phyloP scores from a whole-genome alignment of 2,329 filamentous ascomycete species.

The Talaromyces albobiverticillius region DNA sequence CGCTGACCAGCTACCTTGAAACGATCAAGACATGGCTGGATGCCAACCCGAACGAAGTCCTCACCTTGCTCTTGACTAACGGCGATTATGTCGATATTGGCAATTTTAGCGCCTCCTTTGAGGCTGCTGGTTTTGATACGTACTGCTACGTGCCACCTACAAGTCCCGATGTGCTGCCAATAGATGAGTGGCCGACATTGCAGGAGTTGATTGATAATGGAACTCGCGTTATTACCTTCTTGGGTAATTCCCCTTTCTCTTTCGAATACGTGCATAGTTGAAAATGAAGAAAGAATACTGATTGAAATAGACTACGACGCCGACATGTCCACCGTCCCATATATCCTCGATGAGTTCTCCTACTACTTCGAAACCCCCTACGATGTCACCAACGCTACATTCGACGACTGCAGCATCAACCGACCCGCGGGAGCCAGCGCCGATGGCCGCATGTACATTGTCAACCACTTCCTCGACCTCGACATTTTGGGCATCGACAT shows the following conservation, averaged over 20 bases:
- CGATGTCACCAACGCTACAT: slow-evolving; percentile 38
- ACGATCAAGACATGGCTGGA: slow-evolving; percentile 62
- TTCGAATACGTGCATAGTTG: not conserved
- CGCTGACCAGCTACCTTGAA: slow-evolving; percentile 54
- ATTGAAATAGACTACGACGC: slow-evolving; percentile 37
- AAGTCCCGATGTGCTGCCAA: slow-evolving; percentile 27
- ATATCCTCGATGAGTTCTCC: slow-evolving; percentile 42
- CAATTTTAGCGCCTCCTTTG: slow-evolving; percentile 33
- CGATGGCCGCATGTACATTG: slow-evolving; percentile 44
- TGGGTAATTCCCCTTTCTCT: slow-evolving; percentile 29
- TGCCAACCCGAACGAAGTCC: slow-evolving; percentile 57
- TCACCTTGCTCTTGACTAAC: slow-evolving; percentile 64
- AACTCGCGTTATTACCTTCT: slow-evolving; percentile 44
- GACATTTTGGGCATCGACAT: slow-evolving; percentile 41
- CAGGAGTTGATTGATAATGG: slow-evolving; percentile 38
- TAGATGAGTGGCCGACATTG: slow-evolving; percentile 43
- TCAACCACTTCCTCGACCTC: slow-evolving; percentile 49
- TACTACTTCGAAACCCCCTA: slow-evolving; percentile 50
- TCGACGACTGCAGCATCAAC: slow-evolving; percentile 44
- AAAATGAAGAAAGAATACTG: not conserved
- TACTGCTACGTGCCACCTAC: slow-evolving; percentile 38
- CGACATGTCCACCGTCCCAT: slow-evolving; percentile 36
- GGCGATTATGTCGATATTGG: slow-evolving; percentile 43
- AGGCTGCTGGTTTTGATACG: slow-evolving; percentile 27
- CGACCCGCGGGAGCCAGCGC: slow-evolving; percentile 38